Evolutionary conservation across 192 early-diverging fungal genomes (phyloP), one percentile per base, ranked within the genome.

Genomic region (Linderina pennispora): DNA sequence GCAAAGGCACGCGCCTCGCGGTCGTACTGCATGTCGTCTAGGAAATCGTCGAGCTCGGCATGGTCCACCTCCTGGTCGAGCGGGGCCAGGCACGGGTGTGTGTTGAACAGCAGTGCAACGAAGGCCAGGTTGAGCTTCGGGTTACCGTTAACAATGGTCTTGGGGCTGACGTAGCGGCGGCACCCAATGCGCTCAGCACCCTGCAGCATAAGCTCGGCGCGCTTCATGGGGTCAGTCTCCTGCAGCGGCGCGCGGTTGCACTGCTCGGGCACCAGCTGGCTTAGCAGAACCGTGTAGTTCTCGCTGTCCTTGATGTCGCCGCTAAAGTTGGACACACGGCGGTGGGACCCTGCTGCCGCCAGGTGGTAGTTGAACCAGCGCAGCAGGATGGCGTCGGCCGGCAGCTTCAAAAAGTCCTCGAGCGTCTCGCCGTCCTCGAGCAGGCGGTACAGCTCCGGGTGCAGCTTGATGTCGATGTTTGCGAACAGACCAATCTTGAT

Each of bases 331-430:
- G 75, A 76, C 21, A 99, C 92, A 35, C 81, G 74, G 22, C 89
- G 75, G 33, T 77, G 53, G 86, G 90, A 96, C 23, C 85, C 86
- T 28, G 91, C 91, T 43, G 89, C 89, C 46, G 91, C 93, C 53
- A 99, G 63, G 58, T 99, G 97, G 77, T 94, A 99, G 76, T 99
- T 99, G 80, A 97, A 94, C 97, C 97, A 99, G 48, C 97, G 76
- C 64, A 99, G 76, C 55, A 99, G 77, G 58, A 99, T 97, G 48
- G 91, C 91, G 55, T 99, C 96, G 22, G 90, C 86, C 21, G 96
- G 93, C 35, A 99, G 79, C 54, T 89, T 86, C 23, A 96, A 68
- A 62, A 97, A 92, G 43, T 95, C 85, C 53, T 97, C 94, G 16
- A 99, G 77, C 33, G 84, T 86, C 74, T 99, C 96, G 28, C 82